A percentile compares a stretch with the other conserved stretches of the same genome.
phyloP scores from a whole-genome alignment of 2,329 filamentous ascomycete genomes.

The Sarocladiaceae sp. region DNA sequence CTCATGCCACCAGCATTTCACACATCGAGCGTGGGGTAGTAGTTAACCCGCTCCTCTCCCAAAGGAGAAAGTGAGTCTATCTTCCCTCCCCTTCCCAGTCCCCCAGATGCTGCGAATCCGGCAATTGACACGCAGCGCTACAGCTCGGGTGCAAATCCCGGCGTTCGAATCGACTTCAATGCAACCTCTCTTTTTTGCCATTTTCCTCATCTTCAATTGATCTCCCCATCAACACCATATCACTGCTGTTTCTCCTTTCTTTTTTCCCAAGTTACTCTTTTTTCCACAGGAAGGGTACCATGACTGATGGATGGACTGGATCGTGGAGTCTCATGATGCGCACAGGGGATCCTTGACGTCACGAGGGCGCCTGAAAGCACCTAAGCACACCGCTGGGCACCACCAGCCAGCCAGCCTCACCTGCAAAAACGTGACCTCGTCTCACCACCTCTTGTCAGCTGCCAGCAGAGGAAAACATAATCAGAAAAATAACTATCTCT shows the following conservation, averaged over 20 bases:
- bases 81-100: background rate
- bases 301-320: too few relatives aligned
- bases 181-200: slow-evolving; percentile 8
- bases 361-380: background rate
- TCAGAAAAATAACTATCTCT: background rate
- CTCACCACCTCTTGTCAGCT: background rate
- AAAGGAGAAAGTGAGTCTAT: slow-evolving; percentile 19
- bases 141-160: slow-evolving; percentile 19
- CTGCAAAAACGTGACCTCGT: background rate
- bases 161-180: slow-evolving; percentile 18
- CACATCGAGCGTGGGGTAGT: slow-evolving; percentile 19
- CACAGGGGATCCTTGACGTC: slow-evolving; percentile 11
- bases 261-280: slow-evolving; percentile 1
- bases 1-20: slow-evolving; percentile 5
- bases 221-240: background rate
- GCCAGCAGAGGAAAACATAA: background rate
- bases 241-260: too few relatives aligned
- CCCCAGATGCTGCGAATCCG: background rate
- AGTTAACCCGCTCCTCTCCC: slow-evolving; percentile 20
- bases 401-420: background rate
- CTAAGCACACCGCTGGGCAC: background rate
- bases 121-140: slow-evolving; percentile 6
- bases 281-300: background rate
- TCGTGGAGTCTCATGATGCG: slow-evolving; percentile 7
- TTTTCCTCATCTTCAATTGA: background rate